A percentile compares a stretch with the other conserved stretches of the same genome.
phyloP scores from a whole-genome alignment of 768 basidiomycete species.

The Tylopilus subfusipes region DNA sequence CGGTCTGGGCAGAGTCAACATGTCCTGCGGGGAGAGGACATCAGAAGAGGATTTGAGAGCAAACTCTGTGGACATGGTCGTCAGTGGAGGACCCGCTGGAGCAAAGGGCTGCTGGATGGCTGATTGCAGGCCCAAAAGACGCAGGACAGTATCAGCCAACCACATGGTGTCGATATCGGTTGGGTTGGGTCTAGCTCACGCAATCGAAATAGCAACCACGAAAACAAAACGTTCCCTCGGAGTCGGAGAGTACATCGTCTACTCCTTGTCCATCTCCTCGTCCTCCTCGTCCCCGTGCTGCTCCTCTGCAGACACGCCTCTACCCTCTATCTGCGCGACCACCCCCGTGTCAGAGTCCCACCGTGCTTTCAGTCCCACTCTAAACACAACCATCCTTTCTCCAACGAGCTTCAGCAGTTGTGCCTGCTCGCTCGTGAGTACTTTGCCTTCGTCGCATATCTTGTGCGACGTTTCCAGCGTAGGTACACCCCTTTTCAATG shows the following conservation, averaged over 20 bases:
- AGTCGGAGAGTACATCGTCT: conserved; percentile 6
- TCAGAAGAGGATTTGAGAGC: conserved; percentile 54
- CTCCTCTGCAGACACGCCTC: conserved; percentile 36
- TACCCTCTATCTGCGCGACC: conserved; percentile 56
- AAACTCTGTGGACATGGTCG: conserved; percentile 41
- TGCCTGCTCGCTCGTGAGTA: conserved; percentile 80
- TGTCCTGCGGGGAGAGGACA: conserved; percentile 66
- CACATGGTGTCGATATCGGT: conserved; percentile 33
- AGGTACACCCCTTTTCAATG: conserved; percentile 84
- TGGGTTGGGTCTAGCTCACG: not conserved
- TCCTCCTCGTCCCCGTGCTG: conserved; percentile 34
- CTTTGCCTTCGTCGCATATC: conserved; percentile 80
- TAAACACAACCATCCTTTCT: conserved; percentile 83
- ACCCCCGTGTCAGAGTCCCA: conserved; percentile 71
- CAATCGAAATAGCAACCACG: conserved; percentile 1
- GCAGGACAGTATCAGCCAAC: conserved; percentile 38
- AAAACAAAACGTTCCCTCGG: not conserved
- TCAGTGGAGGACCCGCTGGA: conserved; percentile 15
- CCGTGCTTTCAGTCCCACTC: conserved; percentile 62
- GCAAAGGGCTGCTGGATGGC: conserved; percentile 48
- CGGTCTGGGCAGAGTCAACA: conserved; percentile 68
- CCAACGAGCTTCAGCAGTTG: conserved; percentile 91
- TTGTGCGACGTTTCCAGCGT: conserved; percentile 75
- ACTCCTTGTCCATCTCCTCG: conserved; percentile 51
- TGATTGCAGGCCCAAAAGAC: conserved; percentile 45